A percentile compares a stretch with the other conserved stretches of the same genome.
phyloP scores from a whole-genome alignment of 2,329 filamentous ascomycete genomes.

The Aspergillus tamarii region DNA sequence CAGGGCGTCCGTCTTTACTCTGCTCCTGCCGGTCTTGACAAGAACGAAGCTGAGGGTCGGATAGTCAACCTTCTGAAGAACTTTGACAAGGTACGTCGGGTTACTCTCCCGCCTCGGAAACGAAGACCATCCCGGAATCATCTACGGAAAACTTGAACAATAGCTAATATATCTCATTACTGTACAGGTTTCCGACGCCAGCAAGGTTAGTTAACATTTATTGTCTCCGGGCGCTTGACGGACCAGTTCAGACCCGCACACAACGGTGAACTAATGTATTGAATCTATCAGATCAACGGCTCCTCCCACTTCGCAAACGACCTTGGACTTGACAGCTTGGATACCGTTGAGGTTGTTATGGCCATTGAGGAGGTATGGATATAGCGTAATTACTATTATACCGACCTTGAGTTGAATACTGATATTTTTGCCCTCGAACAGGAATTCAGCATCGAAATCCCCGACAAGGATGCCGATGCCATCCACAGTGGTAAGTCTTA shows the following conservation, averaged over 20 bases:
- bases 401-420: constrained; percentile 12
- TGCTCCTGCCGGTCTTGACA: constrained; percentile 74
- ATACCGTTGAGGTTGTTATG: constrained; percentile 99
- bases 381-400: constrained; percentile 12
- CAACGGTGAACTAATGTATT: constrained; percentile 26
- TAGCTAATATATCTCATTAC: constrained; percentile 17
- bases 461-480: constrained; percentile 91
- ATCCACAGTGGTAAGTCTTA: constrained; percentile 83
- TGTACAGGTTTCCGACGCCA: constrained; percentile 41
- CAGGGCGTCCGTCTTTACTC: constrained; percentile 83
- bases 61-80: constrained; percentile 92
- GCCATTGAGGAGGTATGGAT: constrained; percentile 88
- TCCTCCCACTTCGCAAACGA: constrained; percentile 94
- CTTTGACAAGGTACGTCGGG: constrained; percentile 83
- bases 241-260: background rate
- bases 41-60: constrained; percentile 85
- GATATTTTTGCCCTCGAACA: constrained; percentile 35
- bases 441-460: constrained; percentile 93
- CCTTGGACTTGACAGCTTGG: constrained; percentile 93
- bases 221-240: background rate
- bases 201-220: constrained; percentile 37
- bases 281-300: constrained; percentile 69
- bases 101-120: constrained; percentile 10
- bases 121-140: constrained; percentile 1
- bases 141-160: background rate